A percentile compares a stretch with the other conserved stretches of the same genome.
These are phyloP conservation scores for Sphenostylis stenocarpa DNA, from an alignment of 306 rosid genomes.

Conservation along the genomic window DNA sequence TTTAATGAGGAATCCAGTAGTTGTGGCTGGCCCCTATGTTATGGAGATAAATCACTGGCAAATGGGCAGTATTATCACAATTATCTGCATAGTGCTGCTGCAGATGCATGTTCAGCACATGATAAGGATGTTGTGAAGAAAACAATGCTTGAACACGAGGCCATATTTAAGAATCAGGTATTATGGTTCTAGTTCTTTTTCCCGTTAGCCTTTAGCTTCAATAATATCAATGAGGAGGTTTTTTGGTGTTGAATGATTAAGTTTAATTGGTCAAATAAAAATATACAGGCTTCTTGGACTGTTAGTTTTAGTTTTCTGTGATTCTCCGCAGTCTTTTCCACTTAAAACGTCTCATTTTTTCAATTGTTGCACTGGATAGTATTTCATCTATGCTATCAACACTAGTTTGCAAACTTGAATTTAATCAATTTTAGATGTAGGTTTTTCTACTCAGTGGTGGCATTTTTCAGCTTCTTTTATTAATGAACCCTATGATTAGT, in stretches of 20 bases:
- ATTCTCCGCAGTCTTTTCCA: conserved; percentile 14
- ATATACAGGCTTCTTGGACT: background rate
- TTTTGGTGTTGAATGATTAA: background rate
- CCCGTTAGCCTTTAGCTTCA: background rate
- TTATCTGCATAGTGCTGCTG: conserved; percentile 47
- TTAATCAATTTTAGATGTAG: conserved; percentile 3
- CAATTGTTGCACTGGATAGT: conserved; percentile 23
- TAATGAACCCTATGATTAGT: conserved; percentile 26
- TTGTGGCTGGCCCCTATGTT: conserved; percentile 78
- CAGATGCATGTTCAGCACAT: conserved; percentile 53
- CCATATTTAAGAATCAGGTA: conserved; percentile 86
- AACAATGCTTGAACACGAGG: conserved; percentile 89
- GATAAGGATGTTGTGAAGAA: conserved; percentile 73
- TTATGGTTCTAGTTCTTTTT: conserved; percentile 1
- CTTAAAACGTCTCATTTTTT: background rate
- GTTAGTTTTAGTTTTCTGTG: conserved; percentile 1
- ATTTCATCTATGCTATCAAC: conserved; percentile 16
- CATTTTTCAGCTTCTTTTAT: conserved; percentile 10
- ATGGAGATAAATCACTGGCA: conserved; percentile 58
- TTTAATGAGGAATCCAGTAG: conserved; percentile 92
- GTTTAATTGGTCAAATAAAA: background rate
- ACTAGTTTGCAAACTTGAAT: conserved; percentile 12
- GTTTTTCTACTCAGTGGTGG: conserved; percentile 10
- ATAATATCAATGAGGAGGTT: background rate
- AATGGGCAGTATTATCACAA: conserved; percentile 68